Conservation (phyloP, 352 stramenopile species). For the Phytophthora podocarpi region DNA sequence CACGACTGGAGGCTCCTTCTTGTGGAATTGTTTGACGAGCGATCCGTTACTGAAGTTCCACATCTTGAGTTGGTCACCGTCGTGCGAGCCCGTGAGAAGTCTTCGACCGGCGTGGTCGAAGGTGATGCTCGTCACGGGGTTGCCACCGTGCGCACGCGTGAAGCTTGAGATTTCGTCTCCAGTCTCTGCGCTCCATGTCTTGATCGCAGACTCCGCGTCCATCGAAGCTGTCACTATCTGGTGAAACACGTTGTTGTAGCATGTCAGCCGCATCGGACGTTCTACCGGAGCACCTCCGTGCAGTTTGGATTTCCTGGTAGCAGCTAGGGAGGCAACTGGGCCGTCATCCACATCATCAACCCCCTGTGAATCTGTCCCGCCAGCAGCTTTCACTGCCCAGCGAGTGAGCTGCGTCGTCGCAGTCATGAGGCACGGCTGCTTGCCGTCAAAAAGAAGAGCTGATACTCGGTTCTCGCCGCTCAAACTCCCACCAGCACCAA, state of each 20-base stretch:
- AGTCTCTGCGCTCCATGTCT: slow-evolving; percentile 87
- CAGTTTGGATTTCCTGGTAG: slow-evolving; percentile 12
- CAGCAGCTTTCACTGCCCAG: slow-evolving; percentile 63
- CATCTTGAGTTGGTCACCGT: slow-evolving; percentile 81
- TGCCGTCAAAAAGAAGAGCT: slow-evolving; percentile 66
- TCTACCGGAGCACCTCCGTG: slow-evolving; percentile 10
- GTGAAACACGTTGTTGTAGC: slow-evolving; percentile 86
- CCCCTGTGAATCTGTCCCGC: slow-evolving; percentile 46
- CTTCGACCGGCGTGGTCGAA: slow-evolving; percentile 83
- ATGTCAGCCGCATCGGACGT: slow-evolving; percentile 53
- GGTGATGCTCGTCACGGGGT: slow-evolving; percentile 78
- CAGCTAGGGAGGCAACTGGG: background rate
- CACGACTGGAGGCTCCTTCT: slow-evolving; percentile 45
- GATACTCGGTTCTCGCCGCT: slow-evolving; percentile 69
- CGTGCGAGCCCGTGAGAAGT: slow-evolving; percentile 82
- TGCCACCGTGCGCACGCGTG: slow-evolving; percentile 62
- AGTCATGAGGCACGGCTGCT: slow-evolving; percentile 69
- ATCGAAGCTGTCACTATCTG: slow-evolving; percentile 83
- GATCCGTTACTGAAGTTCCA: slow-evolving; percentile 92
- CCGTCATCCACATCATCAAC: slow-evolving; percentile 46
- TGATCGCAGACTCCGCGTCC: slow-evolving; percentile 75
- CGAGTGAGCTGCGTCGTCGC: slow-evolving; percentile 71
- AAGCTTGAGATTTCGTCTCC: slow-evolving; percentile 87
- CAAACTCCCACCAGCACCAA: slow-evolving; percentile 29
- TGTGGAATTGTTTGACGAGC: slow-evolving; percentile 85